These are phyloP conservation scores for Coemansia sp. DNA, from an alignment of 192 early-diverging fungal genomes.

Conservation along the genomic window DNA sequence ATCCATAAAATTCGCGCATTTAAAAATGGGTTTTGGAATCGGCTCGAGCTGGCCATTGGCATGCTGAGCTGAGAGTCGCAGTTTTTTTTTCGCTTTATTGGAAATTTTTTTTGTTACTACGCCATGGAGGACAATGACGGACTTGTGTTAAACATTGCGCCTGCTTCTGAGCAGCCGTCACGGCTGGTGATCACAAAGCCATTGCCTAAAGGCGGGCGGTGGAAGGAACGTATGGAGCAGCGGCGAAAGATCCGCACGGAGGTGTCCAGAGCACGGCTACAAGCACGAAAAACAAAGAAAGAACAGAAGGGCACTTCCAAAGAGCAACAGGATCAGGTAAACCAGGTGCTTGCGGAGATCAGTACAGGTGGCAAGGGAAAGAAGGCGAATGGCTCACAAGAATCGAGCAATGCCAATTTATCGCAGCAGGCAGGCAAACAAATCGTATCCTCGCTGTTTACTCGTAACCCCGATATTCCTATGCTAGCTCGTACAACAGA, in stretches of 20 bases:
- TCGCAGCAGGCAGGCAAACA: constrained; percentile 58
- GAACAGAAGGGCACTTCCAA: not conserved
- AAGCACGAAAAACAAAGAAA: constrained; percentile 2
- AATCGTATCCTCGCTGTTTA: constrained; percentile 80
- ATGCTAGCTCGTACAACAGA: constrained; percentile 11
- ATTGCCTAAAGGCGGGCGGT: constrained; percentile 39
- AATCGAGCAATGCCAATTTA: constrained; percentile 19
- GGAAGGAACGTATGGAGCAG: constrained; percentile 51
- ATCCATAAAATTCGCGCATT: too few species aligned
- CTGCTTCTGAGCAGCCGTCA: constrained; percentile 8
- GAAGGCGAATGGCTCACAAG: constrained; percentile 11
- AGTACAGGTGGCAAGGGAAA: not conserved
- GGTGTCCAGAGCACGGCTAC: constrained; percentile 31
- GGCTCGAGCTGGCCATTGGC: constrained; percentile 3
- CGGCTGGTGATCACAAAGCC: constrained; percentile 21
- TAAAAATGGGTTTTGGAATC: not conserved
- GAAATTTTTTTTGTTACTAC: not conserved
- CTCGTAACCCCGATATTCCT: constrained; percentile 65
- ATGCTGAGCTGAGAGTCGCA: not conserved
- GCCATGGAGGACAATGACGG: constrained; percentile 58
- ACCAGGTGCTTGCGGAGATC: constrained; percentile 1
- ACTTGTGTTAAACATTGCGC: constrained; percentile 64
- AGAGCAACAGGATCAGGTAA: not conserved
- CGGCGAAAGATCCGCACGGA: constrained; percentile 29
- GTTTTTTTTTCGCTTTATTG: constrained; percentile 8